phyloP scores from a whole-genome alignment of 306 rosid species.

The Boehmeria nivea region DNA sequence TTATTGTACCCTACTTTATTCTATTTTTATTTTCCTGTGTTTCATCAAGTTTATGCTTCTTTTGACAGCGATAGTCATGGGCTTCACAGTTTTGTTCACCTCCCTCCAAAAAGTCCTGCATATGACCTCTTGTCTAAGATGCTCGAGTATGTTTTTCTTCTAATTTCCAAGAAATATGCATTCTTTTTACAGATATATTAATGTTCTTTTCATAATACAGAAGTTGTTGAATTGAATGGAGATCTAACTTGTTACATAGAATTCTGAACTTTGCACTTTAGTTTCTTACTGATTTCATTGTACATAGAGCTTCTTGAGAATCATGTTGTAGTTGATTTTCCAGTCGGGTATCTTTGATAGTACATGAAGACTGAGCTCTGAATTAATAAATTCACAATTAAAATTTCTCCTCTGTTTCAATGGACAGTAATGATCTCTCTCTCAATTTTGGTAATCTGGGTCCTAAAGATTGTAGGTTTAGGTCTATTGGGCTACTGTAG shows the following conservation, averaged over 20 bases:
- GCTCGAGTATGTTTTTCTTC: conserved; percentile 85
- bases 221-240: not conserved
- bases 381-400: too few species aligned
- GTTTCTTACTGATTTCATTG: not conserved
- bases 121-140: conserved; percentile 89
- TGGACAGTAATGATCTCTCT: too few species aligned
- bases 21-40: conserved; percentile 7
- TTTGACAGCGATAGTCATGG: conserved; percentile 70
- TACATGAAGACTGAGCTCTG: too few species aligned
- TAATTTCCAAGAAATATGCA: not conserved
- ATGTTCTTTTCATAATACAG: not conserved
- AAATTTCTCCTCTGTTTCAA: too few species aligned
- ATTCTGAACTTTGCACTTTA: not conserved
- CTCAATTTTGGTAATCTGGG: not conserved
- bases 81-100: conserved; percentile 65
- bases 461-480: not conserved
- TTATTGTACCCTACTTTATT: not conserved
- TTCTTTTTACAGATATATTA: too few species aligned
- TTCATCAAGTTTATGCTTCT: not conserved
- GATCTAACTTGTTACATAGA: not conserved
- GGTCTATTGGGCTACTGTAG: too few species aligned
- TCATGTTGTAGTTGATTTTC: too few species aligned
- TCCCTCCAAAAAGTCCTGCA: conserved; percentile 72
- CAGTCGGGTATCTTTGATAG: not conserved
- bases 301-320: not conserved